Evolutionary conservation across 352 stramenopile genomes (phyloP).

Genomic region (Globisporangium uncinulatum): DNA sequence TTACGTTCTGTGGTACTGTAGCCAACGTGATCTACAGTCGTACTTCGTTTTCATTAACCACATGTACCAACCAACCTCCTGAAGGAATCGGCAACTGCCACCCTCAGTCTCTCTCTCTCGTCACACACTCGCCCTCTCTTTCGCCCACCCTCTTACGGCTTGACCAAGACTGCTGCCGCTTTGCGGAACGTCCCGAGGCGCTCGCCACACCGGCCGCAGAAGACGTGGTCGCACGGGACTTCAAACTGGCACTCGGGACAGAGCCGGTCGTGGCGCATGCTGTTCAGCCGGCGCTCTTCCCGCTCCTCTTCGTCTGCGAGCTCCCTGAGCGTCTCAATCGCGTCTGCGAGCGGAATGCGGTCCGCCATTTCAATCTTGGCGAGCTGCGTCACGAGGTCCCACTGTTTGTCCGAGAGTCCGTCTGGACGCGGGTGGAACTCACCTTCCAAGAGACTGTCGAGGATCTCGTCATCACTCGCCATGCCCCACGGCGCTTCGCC

Average conservation of each 20-base stretch:
- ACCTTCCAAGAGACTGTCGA: slow-evolving; percentile 17
- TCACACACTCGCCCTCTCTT: not conserved
- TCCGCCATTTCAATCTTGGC: slow-evolving; percentile 5
- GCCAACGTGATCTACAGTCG: too few relatives aligned
- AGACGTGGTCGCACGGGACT: slow-evolving; percentile 14
- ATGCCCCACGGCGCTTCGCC: slow-evolving; percentile 25
- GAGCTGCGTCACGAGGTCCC: slow-evolving; percentile 10
- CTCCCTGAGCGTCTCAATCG: slow-evolving; percentile 9
- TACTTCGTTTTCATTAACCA: too few relatives aligned
- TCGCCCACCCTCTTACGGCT: not conserved
- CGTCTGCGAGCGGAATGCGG: slow-evolving; percentile 5
- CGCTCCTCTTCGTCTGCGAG: slow-evolving; percentile 12
- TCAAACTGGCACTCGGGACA: slow-evolving; percentile 12
- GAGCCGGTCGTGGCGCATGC: slow-evolving; percentile 11
- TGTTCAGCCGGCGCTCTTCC: slow-evolving; percentile 10
- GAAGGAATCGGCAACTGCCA: not conserved
- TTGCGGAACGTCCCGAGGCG: slow-evolving; percentile 12
- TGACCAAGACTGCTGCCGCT: not conserved
- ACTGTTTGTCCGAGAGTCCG: slow-evolving; percentile 11
- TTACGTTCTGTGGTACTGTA: too few relatives aligned
- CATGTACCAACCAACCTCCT: not conserved
- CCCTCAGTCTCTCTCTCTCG: not conserved
- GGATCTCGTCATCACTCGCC: slow-evolving; percentile 21
- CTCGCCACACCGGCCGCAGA: slow-evolving; percentile 12
- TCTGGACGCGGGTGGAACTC: slow-evolving; percentile 7